Evolutionary conservation across 1,284 basidiomycete species (phyloP).

Genomic region (Coniophora puteana): DNA sequence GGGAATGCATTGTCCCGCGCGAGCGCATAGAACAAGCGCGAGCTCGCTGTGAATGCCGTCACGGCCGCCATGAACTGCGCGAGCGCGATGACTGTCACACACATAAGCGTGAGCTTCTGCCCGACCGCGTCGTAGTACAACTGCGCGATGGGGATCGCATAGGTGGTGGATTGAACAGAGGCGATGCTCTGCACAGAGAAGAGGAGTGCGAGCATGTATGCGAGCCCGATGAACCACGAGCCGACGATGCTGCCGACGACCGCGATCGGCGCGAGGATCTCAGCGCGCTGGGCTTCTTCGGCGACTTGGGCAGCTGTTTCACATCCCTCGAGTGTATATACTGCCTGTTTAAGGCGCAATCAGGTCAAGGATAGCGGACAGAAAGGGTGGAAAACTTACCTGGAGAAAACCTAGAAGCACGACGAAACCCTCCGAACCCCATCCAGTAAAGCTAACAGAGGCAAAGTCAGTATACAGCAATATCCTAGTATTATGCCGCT

Average conservation of each 20-base stretch:
- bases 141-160: slow-evolving; percentile 57
- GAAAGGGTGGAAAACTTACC: slow-evolving; percentile 20
- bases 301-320: slow-evolving; percentile 63
- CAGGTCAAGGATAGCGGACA: not conserved
- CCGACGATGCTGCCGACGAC: slow-evolving; percentile 55
- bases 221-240: slow-evolving; percentile 57
- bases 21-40: slow-evolving; percentile 53
- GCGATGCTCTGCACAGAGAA: slow-evolving; percentile 54
- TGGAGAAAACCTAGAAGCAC: slow-evolving; percentile 59
- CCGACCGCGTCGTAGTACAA: slow-evolving; percentile 56
- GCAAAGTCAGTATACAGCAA: slow-evolving; percentile 2
- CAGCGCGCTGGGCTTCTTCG: slow-evolving; percentile 55
- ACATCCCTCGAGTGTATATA: slow-evolving; percentile 61
- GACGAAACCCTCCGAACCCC: slow-evolving; percentile 50
- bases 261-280: slow-evolving; percentile 52
- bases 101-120: slow-evolving; percentile 43
- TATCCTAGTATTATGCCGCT: slow-evolving; percentile 7
- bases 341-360: slow-evolving; percentile 32
- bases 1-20: slow-evolving; percentile 53
- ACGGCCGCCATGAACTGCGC: slow-evolving; percentile 56
- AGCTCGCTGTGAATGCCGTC: slow-evolving; percentile 59
- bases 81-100: slow-evolving; percentile 44
- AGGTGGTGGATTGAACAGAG: slow-evolving; percentile 44
- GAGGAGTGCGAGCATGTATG: slow-evolving; percentile 57
- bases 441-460: slow-evolving; percentile 50